These are phyloP conservation scores for Beta corolliflora DNA, from an alignment of 179 eudicot species.

Conservation along the genomic window DNA sequence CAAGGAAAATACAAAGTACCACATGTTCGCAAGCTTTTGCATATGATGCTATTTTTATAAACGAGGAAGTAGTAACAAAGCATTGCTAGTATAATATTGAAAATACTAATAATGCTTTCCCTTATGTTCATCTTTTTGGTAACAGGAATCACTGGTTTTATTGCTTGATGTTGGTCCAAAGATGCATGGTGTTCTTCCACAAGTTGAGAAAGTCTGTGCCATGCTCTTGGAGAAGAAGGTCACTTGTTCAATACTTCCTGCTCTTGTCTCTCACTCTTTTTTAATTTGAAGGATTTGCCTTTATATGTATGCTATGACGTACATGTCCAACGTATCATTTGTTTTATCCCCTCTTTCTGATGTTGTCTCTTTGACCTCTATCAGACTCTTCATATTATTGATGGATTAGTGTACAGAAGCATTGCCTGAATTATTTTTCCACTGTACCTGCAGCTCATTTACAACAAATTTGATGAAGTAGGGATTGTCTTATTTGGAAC, in stretches of 20 bases:
- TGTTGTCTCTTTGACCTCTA: neutral
- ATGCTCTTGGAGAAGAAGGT: conserved; percentile 92
- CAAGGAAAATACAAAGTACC: neutral
- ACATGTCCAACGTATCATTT: neutral
- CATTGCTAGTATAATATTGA: neutral
- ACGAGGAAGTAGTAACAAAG: neutral
- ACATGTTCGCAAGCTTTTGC: neutral
- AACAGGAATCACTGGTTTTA: conserved; percentile 73
- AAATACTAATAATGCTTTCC: no score
- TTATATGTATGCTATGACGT: neutral
- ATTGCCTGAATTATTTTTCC: neutral
- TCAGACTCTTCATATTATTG: neutral
- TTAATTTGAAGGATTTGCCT: neutral
- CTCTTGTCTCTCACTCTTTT: neutral
- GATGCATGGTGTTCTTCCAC: conserved; percentile 75
- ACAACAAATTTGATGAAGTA: conserved; percentile 80
- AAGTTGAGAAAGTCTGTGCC: conserved; percentile 78
- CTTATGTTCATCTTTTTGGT: neutral
- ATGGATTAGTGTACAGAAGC: neutral
- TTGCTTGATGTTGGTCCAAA: conserved; percentile 92
- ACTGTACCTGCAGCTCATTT: conserved; percentile 67
- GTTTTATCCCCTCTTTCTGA: neutral
- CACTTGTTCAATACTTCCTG: conserved; percentile 17
- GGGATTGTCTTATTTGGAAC: conserved; percentile 86
- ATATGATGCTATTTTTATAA: neutral